Base-by-base conservation (phyloP, 2,329 filamentous ascomycete genomes). In the Ustilaginoidea virens region DNA sequence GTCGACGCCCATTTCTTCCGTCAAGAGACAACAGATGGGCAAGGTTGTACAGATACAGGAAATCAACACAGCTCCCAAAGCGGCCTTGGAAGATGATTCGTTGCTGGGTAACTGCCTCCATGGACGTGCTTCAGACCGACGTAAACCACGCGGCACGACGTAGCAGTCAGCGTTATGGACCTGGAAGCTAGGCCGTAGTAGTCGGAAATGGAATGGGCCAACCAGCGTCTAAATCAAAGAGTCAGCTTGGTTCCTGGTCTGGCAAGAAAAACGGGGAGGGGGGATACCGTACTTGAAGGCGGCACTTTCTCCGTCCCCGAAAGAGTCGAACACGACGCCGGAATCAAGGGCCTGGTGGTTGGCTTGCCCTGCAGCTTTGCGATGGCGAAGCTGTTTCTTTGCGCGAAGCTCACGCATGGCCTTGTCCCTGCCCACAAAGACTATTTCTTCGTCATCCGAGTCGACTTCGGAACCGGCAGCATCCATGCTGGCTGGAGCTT, bases 101-200 rank as follows among this genome's bases (percentile, higher is more conserved):
- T 39, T 37, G 29, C 39, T 35, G 35, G 35, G 36, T 34, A 39
- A 30, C 27, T 40, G 4, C 36, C 40, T 15, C 43, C 42, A 33
- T 45, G 49, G 19, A 51, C 38, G 38, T 68, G 64, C 45, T 69
- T 72, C 36, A 87, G 58, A 4, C 80, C 80, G 14, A 94, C 75
- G 43, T 92, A 93, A 6, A 90, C 83, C 36, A 90, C 78, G 29
- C 81, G 70, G 29, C 76, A 69, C 10, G 74, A 68, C 3, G 82
- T 77, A 38, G 73, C 63, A 18, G 74, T 74, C 1, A 77, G 66
- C 0, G 78, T 79, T 34, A 87, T 70, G 4, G 80, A 86, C 59
- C 75, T 83, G 13, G 86, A 93, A 35, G 74, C 69, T 32, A 94
- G 66, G 25, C 85, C 86, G 48, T 96, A 96, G 52, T 96, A 96